These are phyloP conservation scores for Lactarius evosmus DNA, from an alignment of 768 basidiomycete species.

Conservation along the genomic window DNA sequence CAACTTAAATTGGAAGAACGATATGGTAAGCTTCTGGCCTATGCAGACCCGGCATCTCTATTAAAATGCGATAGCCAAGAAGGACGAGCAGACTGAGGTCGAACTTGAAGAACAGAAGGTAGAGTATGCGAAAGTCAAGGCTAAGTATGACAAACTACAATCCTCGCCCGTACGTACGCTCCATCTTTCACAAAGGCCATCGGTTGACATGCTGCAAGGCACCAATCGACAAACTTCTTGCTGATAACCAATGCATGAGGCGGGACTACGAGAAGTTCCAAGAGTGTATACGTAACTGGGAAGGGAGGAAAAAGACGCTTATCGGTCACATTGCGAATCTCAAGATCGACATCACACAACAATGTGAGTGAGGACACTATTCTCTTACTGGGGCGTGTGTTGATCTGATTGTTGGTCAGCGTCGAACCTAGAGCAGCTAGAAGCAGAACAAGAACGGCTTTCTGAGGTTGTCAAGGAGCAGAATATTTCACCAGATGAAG, in stretches of 20 bases:
- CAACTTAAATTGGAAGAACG: conserved; percentile 69
- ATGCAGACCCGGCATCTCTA: neutral
- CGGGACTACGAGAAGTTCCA: conserved; percentile 78
- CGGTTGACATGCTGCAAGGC: conserved; percentile 32
- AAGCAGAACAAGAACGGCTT: conserved; percentile 60
- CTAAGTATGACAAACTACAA: conserved; percentile 55
- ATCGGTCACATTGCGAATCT: conserved; percentile 64
- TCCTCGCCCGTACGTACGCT: conserved; percentile 55
- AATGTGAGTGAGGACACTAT: conserved; percentile 42
- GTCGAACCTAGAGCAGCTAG: conserved; percentile 56
- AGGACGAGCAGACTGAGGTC: conserved; percentile 62
- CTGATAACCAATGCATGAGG: conserved; percentile 59
- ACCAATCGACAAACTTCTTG: conserved; percentile 59
- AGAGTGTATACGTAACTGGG: conserved; percentile 67
- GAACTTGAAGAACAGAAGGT: conserved; percentile 60
- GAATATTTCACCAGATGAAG: conserved; percentile 89
- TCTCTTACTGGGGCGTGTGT: neutral
- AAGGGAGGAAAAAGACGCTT: conserved; percentile 63
- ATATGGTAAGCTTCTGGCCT: conserved; percentile 53
- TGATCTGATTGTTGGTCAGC: conserved; percentile 6
- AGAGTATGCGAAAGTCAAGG: conserved; percentile 44
- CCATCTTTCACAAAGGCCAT: neutral
- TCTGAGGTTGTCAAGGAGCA: conserved; percentile 72
- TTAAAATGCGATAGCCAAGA: conserved; percentile 47
- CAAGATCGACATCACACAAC: conserved; percentile 57